Evolutionary conservation across 345 rosid species (phyloP).

Genomic region (Citrus reticulata): DNA sequence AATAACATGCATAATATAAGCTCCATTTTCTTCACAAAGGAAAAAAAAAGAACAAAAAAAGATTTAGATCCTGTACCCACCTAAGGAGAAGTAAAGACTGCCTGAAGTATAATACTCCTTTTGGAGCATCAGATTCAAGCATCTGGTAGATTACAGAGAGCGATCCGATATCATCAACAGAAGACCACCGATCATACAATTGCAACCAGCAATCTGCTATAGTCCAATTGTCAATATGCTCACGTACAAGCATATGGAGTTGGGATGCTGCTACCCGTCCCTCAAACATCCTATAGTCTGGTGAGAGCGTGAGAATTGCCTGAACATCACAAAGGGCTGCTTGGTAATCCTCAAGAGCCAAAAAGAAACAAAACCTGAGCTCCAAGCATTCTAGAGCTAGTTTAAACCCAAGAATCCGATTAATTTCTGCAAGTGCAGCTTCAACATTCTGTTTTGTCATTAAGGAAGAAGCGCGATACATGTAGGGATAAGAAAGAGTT

Average conservation of each 20-base stretch:
- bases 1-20: not conserved
- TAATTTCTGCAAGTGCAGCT: slow-evolving; percentile 86
- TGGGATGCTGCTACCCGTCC: slow-evolving; percentile 92
- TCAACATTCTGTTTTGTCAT: slow-evolving; percentile 76
- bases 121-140: slow-evolving; percentile 94
- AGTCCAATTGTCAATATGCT: slow-evolving; percentile 89
- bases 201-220: slow-evolving; percentile 99
- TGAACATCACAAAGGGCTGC: slow-evolving; percentile 94
- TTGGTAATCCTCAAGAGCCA: slow-evolving; percentile 79
- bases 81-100: slow-evolving; percentile 95
- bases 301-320: slow-evolving; percentile 85
- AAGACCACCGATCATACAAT: slow-evolving; percentile 90
- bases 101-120: slow-evolving; percentile 88
- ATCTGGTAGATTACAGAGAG: slow-evolving; percentile 98
- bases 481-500: slow-evolving; percentile 91
- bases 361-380: slow-evolving; percentile 90
- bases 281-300: slow-evolving; percentile 85
- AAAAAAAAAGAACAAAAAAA: not conserved
- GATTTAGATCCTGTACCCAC: slow-evolving; percentile 25
- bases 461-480: slow-evolving; percentile 78
- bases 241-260: slow-evolving; percentile 81
- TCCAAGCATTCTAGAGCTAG: slow-evolving; percentile 93
- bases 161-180: slow-evolving; percentile 95
- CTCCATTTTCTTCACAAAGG: not conserved
- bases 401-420: slow-evolving; percentile 85